Percentiles rank a stretch among this genome's conserved stretches.
Evolutionary conservation across 2,329 filamentous ascomycete genomes (phyloP).

Genomic region (Apiospora marii): DNA sequence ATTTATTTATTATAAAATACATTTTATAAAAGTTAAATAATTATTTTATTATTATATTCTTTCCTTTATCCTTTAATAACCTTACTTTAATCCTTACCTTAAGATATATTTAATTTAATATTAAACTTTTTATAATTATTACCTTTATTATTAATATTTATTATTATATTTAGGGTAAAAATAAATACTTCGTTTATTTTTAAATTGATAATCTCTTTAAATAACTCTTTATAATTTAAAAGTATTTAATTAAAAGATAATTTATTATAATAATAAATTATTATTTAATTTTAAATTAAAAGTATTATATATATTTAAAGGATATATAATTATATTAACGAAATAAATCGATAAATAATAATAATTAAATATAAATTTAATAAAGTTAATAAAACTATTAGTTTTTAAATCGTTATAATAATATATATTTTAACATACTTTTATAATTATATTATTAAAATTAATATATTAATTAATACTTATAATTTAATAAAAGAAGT

Average conservation of each 20-base stretch:
- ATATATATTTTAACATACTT: neutral
- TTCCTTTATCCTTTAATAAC: neutral
- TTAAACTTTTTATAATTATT: neutral
- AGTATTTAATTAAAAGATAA: neutral
- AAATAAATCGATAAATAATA: constrained; percentile 21
- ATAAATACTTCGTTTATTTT: constrained; percentile 8
- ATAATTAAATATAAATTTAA: neutral
- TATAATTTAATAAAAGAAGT: too few relatives aligned
- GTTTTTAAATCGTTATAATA: constrained; percentile 18
- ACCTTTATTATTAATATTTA: neutral
- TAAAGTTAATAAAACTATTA: neutral
- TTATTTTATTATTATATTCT: neutral
- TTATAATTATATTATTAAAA: too few relatives aligned
- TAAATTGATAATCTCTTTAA: neutral
- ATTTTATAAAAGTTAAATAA: neutral
- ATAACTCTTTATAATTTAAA: neutral
- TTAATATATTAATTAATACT: too few relatives aligned
- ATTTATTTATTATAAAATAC: neutral
- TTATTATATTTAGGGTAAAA: neutral
- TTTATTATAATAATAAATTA: neutral
- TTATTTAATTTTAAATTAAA: neutral
- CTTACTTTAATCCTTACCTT: neutral
- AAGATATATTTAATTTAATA: neutral
- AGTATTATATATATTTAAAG: constrained; percentile 2
- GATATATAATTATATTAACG: neutral